Conservation (phyloP, 2,329 filamentous ascomycete species). For the Colletotrichum euphorbiae region DNA sequence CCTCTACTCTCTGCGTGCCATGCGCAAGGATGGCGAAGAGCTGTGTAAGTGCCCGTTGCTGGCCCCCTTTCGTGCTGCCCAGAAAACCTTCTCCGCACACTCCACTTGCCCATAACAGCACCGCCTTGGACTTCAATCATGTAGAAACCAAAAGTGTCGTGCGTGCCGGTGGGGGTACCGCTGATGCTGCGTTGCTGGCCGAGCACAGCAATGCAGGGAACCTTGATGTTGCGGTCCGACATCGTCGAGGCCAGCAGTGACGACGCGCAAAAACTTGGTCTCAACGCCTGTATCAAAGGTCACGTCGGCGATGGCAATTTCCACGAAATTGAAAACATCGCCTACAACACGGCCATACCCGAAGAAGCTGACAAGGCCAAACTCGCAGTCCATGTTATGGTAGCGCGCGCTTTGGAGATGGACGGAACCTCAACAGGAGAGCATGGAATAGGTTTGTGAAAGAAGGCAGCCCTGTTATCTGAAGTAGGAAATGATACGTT, state of each 20-base stretch:
- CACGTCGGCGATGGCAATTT: conserved; percentile 96
- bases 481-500: conserved; percentile 86
- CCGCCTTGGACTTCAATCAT: conserved; percentile 13
- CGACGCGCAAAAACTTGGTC: conserved; percentile 84
- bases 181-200: conserved; percentile 23
- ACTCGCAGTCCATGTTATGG: conserved; percentile 88
- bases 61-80: neutral
- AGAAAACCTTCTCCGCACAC: conserved; percentile 11
- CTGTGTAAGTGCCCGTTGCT: conserved; percentile 59
- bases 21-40: conserved; percentile 67
- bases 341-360: conserved; percentile 79
- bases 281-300: conserved; percentile 88
- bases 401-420: conserved; percentile 90
- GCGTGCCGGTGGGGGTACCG: conserved; percentile 3
- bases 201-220: conserved; percentile 63
- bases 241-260: conserved; percentile 87
- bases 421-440: conserved; percentile 92
- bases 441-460: conserved; percentile 86
- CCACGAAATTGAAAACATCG: conserved; percentile 89
- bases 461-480: conserved; percentile 81
- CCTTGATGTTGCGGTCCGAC: conserved; percentile 83
- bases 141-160: conserved; percentile 24
- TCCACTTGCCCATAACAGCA: neutral
- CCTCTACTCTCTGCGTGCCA: conserved; percentile 77
- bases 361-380: conserved; percentile 81